These are phyloP conservation scores for Fusarium buharicum DNA, from an alignment of 2,329 filamentous ascomycete species.

Conservation along the genomic window DNA sequence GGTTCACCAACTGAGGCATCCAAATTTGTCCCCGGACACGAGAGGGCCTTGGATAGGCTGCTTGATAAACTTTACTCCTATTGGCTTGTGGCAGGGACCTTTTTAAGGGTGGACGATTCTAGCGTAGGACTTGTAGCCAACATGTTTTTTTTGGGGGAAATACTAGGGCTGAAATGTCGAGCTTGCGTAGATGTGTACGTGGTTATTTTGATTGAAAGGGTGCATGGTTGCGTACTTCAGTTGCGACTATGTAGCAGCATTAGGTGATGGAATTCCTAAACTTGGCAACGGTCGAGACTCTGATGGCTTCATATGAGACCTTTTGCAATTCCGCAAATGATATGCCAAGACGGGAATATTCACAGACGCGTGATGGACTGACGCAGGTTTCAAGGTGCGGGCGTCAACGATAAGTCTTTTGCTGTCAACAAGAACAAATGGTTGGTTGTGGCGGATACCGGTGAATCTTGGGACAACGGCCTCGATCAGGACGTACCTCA, in stretches of 20 bases:
- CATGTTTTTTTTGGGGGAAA: constrained; percentile 9
- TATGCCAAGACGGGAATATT: constrained; percentile 19
- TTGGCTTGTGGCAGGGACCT: constrained; percentile 37
- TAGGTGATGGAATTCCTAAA: constrained; percentile 7
- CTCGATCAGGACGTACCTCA: constrained; percentile 6
- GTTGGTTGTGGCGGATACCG: constrained; percentile 12
- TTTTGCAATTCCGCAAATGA: constrained; percentile 2
- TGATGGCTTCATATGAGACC: constrained; percentile 22
- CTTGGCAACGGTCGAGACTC: constrained; percentile 14
- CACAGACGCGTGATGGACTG: constrained; percentile 11
- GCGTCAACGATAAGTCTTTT: constrained; percentile 28
- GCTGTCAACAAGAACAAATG: constrained; percentile 5
- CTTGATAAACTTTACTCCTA: constrained; percentile 41
- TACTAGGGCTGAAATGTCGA: constrained; percentile 33
- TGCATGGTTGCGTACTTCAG: constrained; percentile 23
- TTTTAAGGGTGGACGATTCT: constrained; percentile 7
- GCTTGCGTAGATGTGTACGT: constrained; percentile 42
- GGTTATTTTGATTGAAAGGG: constrained; percentile 17
- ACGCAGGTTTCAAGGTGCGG: constrained; percentile 30
- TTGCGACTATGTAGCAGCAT: not conserved
- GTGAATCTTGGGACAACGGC: constrained; percentile 29
- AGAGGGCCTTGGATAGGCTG: constrained; percentile 42
- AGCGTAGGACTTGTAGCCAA: constrained; percentile 13
- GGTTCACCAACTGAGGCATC: constrained; percentile 29
- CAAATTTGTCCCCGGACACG: constrained; percentile 27